phyloP scores from a whole-genome alignment of 179 eudicot species.

The Drosera spatulata region DNA sequence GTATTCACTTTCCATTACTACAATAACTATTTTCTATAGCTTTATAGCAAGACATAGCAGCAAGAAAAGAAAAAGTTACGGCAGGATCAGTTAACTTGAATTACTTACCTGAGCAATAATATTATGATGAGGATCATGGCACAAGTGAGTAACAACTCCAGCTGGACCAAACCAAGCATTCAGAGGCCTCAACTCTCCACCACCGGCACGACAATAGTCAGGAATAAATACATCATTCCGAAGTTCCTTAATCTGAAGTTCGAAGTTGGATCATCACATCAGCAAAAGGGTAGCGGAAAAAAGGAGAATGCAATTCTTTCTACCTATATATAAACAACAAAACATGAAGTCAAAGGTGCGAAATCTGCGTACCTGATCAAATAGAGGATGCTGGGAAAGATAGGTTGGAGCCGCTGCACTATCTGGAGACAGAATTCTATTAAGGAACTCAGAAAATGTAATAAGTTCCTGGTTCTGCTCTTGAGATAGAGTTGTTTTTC shows the following conservation, averaged over 20 bases:
- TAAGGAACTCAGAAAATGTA: conserved; percentile 80
- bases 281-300: background rate
- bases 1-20: too few species aligned
- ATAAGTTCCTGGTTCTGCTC: conserved; percentile 98
- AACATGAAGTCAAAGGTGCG: background rate
- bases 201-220: conserved; percentile 90
- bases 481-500: conserved; percentile 69
- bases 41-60: background rate
- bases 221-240: conserved; percentile 72
- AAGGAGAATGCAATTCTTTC: too few species aligned
- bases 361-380: conserved; percentile 77
- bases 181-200: conserved; percentile 74
- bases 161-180: conserved; percentile 99
- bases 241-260: conserved; percentile 82
- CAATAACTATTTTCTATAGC: too few species aligned
- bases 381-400: conserved; percentile 95
- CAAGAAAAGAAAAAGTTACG: background rate
- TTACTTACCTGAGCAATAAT: conserved; percentile 79
- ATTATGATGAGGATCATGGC: conserved; percentile 97
- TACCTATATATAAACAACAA: too few species aligned
- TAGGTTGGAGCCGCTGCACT: conserved; percentile 50
- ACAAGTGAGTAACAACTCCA: conserved; percentile 91
- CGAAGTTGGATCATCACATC: conserved; percentile 5
- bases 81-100: background rate
- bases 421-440: conserved; percentile 59